phyloP scores from a whole-genome alignment of 2,329 filamentous ascomycete genomes.

The Graphiopsis chlorocephala region DNA sequence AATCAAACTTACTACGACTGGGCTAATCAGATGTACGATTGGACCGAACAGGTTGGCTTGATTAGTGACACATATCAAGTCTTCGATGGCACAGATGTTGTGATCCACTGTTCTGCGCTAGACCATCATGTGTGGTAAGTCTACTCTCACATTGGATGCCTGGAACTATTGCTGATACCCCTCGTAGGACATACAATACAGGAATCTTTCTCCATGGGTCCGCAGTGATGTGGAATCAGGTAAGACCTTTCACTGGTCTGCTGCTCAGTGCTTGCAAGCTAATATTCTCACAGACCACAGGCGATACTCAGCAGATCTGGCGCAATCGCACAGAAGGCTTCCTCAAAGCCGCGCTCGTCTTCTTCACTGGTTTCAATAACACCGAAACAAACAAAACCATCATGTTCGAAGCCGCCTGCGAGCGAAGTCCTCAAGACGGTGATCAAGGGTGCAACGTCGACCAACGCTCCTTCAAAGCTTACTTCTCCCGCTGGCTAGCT shows the following conservation, averaged over 20 bases:
- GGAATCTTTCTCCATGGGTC: slow-evolving; percentile 49
- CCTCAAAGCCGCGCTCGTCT: slow-evolving; percentile 33
- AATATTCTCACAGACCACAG: slow-evolving; percentile 22
- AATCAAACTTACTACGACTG: slow-evolving; percentile 62
- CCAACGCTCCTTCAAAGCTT: slow-evolving; percentile 45
- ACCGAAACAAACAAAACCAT: slow-evolving; percentile 27
- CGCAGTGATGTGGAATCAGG: slow-evolving; percentile 46
- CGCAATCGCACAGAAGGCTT: slow-evolving; percentile 21
- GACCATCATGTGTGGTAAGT: slow-evolving; percentile 45
- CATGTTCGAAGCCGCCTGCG: slow-evolving; percentile 48
- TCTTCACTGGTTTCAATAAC: slow-evolving; percentile 35
- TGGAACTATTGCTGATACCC: slow-evolving; percentile 31
- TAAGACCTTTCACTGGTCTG: background rate
- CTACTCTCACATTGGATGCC: background rate
- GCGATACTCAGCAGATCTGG: slow-evolving; percentile 23
- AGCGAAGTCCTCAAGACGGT: slow-evolving; percentile 34
- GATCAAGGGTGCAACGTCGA: slow-evolving; percentile 40
- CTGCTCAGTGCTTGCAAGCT: background rate
- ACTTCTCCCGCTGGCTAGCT: slow-evolving; percentile 48
- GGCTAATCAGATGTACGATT: slow-evolving; percentile 46
- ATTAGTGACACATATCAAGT: slow-evolving; percentile 53
- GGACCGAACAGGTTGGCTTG: slow-evolving; percentile 52
- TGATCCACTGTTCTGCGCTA: slow-evolving; percentile 44
- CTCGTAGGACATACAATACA: slow-evolving; percentile 45
- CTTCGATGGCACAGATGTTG: slow-evolving; percentile 47